Evolutionary conservation across 805 yeast genomes (phyloP), one percentile per base, ranked within the genome.

Genomic region (Saitoella complicata): DNA sequence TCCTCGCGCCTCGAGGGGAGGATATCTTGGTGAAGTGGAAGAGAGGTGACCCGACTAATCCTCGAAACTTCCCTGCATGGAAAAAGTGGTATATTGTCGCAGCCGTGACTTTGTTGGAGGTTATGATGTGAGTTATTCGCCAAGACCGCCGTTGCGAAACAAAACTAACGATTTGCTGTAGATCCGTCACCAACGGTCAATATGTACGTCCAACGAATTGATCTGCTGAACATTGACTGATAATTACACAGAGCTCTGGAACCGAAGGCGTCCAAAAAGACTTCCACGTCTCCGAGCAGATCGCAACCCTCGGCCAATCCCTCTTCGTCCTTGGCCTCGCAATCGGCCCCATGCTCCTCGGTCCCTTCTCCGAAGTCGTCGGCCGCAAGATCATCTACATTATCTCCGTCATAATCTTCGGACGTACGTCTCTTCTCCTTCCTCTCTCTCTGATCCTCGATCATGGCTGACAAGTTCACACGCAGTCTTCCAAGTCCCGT

Each of bases 251-350:
- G 21, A 21, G 21, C 21, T 21, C 21, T 45, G 1, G 56, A 64
- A 47, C 21, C 21, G 21, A 21, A 21, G 21, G 21, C 21, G 32
- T 75, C 31, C 65, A 63, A 55, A 63, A 52, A 39, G 60, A 67
- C 35, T 86, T 60, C 61, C 71, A 72, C 47, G 75, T 86, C 40
- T 78, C 80, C 39, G 49, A 56, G 5, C 80, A 75, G 8, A 86
- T 76, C 9, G 78, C 80, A 9, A 71, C 81, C 12, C 67, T 87
- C 39, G 81, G 84, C 45, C 71, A 85, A 5, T 76, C 95, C 0
- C 66, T 85, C 21, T 87, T 75, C 55, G 94, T 87, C 12, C 61
- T 86, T 36, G 97, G 95, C 10, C 87, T 86, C 63, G 95, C 95
- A 0, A 71, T 85, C 1, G 94, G 95, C 30, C 96, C 97, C 1